A percentile compares a stretch with the other conserved stretches of the same genome.
phyloP scores from a whole-genome alignment of 352 stramenopile genomes.

The Phytophthora palmivora region DNA sequence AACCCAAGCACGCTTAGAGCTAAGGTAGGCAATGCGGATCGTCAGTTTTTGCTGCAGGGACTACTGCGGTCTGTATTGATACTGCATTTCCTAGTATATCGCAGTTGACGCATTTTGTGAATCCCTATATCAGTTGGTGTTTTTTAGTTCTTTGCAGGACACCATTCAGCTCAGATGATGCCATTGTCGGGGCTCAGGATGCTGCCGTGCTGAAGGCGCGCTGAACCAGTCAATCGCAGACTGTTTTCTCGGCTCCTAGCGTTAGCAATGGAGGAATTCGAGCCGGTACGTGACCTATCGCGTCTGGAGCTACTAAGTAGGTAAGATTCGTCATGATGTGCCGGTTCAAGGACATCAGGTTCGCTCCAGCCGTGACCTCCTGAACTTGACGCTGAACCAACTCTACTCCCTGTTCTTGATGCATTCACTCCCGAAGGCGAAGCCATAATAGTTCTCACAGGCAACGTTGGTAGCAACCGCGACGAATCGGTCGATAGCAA shows the following conservation, averaged over 20 bases:
- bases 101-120: conserved; percentile 36
- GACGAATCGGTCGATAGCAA: conserved; percentile 27
- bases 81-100: conserved; percentile 29
- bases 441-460: conserved; percentile 32
- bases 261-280: conserved; percentile 20
- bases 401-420: conserved; percentile 27
- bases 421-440: conserved; percentile 16
- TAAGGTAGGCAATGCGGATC: conserved; percentile 31
- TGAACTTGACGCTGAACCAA: conserved; percentile 21
- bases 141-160: conserved; percentile 24
- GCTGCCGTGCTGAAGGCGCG: conserved; percentile 29
- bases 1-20: conserved; percentile 54
- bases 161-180: conserved; percentile 18
- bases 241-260: conserved; percentile 33
- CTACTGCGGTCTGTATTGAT: conserved; percentile 23
- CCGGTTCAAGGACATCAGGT: conserved; percentile 31
- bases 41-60: conserved; percentile 6
- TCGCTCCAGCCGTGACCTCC: conserved; percentile 54
- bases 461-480: conserved; percentile 31
- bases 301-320: conserved; percentile 23
- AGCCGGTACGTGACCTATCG: conserved; percentile 27
- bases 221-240: conserved; percentile 24
- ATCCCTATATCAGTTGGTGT: conserved; percentile 20
- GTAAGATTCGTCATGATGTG: conserved; percentile 12
- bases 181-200: conserved; percentile 31